Base-by-base conservation (phyloP, 23 red algal species). In the Porphyridium purpureum region DNA sequence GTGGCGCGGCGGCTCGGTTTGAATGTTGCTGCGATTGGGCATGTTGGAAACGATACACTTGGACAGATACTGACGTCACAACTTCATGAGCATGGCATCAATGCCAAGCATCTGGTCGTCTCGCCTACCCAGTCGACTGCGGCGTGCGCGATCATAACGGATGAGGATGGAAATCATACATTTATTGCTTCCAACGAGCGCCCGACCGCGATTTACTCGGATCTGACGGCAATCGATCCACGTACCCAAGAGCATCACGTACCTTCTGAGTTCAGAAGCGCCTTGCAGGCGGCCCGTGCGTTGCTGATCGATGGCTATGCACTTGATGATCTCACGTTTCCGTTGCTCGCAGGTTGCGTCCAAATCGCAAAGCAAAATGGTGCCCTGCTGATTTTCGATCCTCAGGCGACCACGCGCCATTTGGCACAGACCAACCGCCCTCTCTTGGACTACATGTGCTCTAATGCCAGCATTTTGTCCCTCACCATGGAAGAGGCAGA, bases 281-380 rank as follows among this genome's bases (percentile, higher is more conserved):
- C 38, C 17, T 44, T 44, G 38, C 11, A 44, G 38, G 17, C 11
- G 11, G 38, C 38, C 38, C 11, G 17, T 17, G 38, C 38, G 17
- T 44, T 44, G 38, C 38, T 44, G 11, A 17, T 44, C 17, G 38
- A 44, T 44, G 38, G 38, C 11, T 44, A 44, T 44, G 38, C 38
- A 11, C 38, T 44, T 11, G 38, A 44, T 17, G 38, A 44, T 44
- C 38, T 44, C 38, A 11, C 38, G 38, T 44, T 44, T 17, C 11
- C 11, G 11, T 11, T 17, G 11, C 38, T 44, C 17, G 11, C 17
- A 11, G 38, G 38, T 44, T n/a, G n/a, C n/a, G n/a, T n/a, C n/a
- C n/a, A n/a, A n/a, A n/a, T n/a, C n/a, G n/a, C n/a, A n/a, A n/a
- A n/a, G n/a, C n/a, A n/a, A n/a, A n/a, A n/a, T n/a, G n/a, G n/a